Base-by-base conservation (phyloP, 306 rosid species). In the Crotalaria pallida region DNA sequence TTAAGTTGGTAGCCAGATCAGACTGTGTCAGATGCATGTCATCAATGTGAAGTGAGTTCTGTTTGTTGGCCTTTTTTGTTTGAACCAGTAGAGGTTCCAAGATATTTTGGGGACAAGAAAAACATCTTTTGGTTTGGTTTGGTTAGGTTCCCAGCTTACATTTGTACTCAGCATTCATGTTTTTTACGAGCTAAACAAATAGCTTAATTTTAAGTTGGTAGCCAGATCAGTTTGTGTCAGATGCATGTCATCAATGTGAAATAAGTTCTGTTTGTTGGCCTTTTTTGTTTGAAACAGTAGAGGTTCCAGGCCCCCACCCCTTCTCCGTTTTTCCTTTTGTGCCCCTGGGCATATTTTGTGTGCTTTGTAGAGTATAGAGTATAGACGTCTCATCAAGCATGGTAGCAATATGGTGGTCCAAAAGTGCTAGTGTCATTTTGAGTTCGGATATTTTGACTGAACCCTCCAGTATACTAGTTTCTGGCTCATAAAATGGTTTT, bases 391-490 rank as follows among this genome's bases (percentile, higher is more conserved):
- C 52, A 47, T 67, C 16, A 49, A 10, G 66, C 77, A n/a, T 53
- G 23, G 60, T 49, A 40, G 68, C 10, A 43, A 58, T 31, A 26
- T 23, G 34, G 59, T 26, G 10, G 67, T 59, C 58, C 50, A 34
- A 16, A 55, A 34, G 49, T 71, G 58, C 64, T 49, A 6, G 11
- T 60, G 58, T 38, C 65, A 22, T 66, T 51, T 45, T 51, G 29
- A 40, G 61, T 45, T 31, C 51, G 50, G 67, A 58, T 31, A 23
- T 23, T 72, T 59, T 48, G 40, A 22, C 44, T 38, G 69, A 60
- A 73, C 23, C 43, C 79, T 59, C 48, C 9, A 55, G 58, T 48
- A 34, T 47, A 23, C 53, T 60, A 45, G 72, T 43, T 44, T 52
- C 67, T 44, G 49, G 43, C 56, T 40, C 26, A 49, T 41, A 73